These are phyloP conservation scores for Zostera marina DNA, from an alignment of 116 monocot genomes.

Conservation along the genomic window DNA sequence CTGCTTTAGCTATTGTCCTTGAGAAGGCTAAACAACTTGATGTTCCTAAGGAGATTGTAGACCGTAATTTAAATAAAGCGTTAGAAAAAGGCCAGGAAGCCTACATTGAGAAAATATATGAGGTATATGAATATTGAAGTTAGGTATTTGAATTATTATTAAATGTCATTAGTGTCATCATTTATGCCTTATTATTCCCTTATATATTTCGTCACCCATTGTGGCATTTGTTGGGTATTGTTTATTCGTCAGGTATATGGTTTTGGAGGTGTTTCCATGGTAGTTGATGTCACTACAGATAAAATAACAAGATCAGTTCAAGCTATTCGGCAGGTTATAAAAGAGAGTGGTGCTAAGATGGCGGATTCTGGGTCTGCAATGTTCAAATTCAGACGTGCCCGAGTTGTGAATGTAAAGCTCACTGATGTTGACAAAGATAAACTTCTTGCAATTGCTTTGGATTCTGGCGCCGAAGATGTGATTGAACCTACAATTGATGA, in stretches of 20 bases:
- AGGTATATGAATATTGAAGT: slow-evolving; percentile 21
- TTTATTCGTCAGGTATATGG: slow-evolving; percentile 57
- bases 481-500: slow-evolving; percentile 66
- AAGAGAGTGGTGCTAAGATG: slow-evolving; percentile 80
- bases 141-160: neutral
- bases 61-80: slow-evolving; percentile 83
- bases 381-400: slow-evolving; percentile 76
- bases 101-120: slow-evolving; percentile 85
- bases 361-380: slow-evolving; percentile 83
- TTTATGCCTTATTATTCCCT: neutral
- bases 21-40: slow-evolving; percentile 96
- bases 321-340: slow-evolving; percentile 60
- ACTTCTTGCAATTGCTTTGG: slow-evolving; percentile 68
- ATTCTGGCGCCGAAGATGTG: slow-evolving; percentile 95
- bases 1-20: slow-evolving; percentile 53
- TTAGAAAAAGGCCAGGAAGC: slow-evolving; percentile 90
- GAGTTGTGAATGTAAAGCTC: slow-evolving; percentile 68
- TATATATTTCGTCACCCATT: neutral
- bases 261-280: slow-evolving; percentile 89
- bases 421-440: slow-evolving; percentile 60
- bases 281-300: slow-evolving; percentile 85
- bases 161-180: neutral
- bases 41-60: slow-evolving; percentile 82
- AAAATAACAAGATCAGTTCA: slow-evolving; percentile 87
- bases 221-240: neutral